Base-by-base conservation (phyloP, 148 eudicot species). In the Salicornia ramosissima region DNA sequence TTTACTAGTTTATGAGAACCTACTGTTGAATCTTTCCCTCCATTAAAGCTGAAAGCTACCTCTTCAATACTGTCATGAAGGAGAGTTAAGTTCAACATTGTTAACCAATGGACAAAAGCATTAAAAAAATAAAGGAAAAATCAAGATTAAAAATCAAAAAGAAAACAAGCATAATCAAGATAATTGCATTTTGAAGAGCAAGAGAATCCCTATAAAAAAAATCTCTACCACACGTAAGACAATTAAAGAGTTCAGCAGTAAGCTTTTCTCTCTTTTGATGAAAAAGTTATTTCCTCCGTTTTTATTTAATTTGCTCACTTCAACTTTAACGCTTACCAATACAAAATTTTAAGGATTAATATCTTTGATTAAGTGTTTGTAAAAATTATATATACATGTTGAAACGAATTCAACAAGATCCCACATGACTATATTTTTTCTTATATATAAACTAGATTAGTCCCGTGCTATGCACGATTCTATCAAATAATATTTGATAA, bases 11-110 rank as follows among this genome's bases (percentile, higher is more conserved):
- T 52, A 74, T 18, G 65, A 76, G 51, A 80, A 71, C 99, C 77
- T 83, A 94, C 99, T 78, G 93, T 88, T 69, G 99, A 94, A 83
- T 94, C 99, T 78, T 94, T 94, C 75, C 99, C 99, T 70, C 99
- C 99, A 74, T 90, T 94, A 75, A 94, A 94, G 87, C 97, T 94
- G 73, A 94, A 86, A 46, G 99, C 96, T 16, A 94, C 89, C 84
- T 94, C 99, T 82, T 90, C 93, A 72, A 87, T 78, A 54, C 99
- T 94, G 91, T 67, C 49, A 26, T 77, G 42, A 52, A 70, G 9
- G 45, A 72, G 69, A 79, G 29, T 64, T 56, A 65, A 68, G 45
- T 47, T 19, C 49, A 31, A 26, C 51, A 43, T 43, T 45, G 51
- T 40, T 1, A 47, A 31, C 45, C 22, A 55, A 52, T 24, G 14